phyloP scores from a whole-genome alignment of 768 basidiomycete genomes.

The Russula dissimulans region DNA sequence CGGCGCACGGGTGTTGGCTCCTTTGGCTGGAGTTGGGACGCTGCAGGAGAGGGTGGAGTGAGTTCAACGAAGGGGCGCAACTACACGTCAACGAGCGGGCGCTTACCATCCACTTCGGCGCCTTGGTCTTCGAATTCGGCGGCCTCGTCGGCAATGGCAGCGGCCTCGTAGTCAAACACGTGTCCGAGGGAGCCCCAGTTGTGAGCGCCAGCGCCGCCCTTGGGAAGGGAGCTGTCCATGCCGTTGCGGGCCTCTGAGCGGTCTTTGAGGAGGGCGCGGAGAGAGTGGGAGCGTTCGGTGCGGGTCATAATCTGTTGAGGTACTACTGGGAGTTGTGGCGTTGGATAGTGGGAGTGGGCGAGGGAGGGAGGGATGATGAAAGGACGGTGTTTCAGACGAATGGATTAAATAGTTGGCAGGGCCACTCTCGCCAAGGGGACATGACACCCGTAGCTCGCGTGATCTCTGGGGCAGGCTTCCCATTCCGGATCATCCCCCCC shows the following conservation, averaged over 20 bases:
- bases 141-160: constrained; percentile 53
- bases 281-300: constrained; percentile 63
- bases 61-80: background rate
- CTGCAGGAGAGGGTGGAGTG: background rate
- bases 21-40: background rate
- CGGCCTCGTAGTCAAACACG: constrained; percentile 43
- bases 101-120: constrained; percentile 14
- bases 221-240: constrained; percentile 59
- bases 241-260: constrained; percentile 75
- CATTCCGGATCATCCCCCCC: background rate
- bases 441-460: constrained; percentile 4
- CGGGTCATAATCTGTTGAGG: constrained; percentile 52
- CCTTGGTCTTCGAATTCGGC: constrained; percentile 33
- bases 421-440: background rate
- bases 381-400: background rate
- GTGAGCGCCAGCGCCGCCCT: constrained; percentile 71
- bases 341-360: background rate
- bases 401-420: constrained; percentile 3
- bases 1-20: constrained; percentile 17
- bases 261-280: constrained; percentile 65
- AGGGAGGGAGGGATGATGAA: background rate
- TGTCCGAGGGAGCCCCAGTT: constrained; percentile 76
- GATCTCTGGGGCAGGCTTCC: background rate
- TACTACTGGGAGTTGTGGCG: background rate
- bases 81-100: background rate